These are phyloP conservation scores for Chaetomium olivaceum DNA, from an alignment of 2,329 filamentous ascomycete species.

Conservation along the genomic window DNA sequence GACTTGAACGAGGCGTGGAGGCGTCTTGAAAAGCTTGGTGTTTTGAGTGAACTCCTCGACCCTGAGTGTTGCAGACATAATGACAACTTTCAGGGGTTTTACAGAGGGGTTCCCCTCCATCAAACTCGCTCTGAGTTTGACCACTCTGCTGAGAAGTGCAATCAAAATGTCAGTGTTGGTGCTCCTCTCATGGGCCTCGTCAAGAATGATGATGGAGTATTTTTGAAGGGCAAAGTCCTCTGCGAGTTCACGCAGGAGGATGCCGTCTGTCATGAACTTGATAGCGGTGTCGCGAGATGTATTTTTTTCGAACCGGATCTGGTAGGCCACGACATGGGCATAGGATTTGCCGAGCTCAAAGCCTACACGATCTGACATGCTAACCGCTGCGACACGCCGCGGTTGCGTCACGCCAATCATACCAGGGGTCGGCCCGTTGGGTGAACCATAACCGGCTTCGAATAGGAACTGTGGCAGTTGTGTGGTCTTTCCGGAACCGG, in stretches of 20 bases:
- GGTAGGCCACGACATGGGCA: slow-evolving; percentile 80
- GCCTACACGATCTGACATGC: slow-evolving; percentile 89
- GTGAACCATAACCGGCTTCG: slow-evolving; percentile 86
- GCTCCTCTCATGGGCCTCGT: slow-evolving; percentile 95
- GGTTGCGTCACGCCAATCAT: slow-evolving; percentile 96
- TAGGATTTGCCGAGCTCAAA: slow-evolving; percentile 81
- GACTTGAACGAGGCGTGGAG: slow-evolving; percentile 82
- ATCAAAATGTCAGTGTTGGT: slow-evolving; percentile 99
- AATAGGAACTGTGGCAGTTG: slow-evolving; percentile 96
- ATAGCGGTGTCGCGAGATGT: slow-evolving; percentile 78
- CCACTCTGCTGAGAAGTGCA: slow-evolving; percentile 91
- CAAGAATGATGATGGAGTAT: slow-evolving; percentile 92
- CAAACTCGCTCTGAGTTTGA: slow-evolving; percentile 77
- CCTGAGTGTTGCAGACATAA: slow-evolving; percentile 95
- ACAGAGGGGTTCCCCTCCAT: slow-evolving; percentile 68
- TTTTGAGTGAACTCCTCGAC: slow-evolving; percentile 92
- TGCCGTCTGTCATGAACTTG: slow-evolving; percentile 99
- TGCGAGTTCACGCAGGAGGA: slow-evolving; percentile 85
- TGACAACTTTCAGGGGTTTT: slow-evolving; percentile 85
- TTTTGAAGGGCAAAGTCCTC: slow-evolving; percentile 85
- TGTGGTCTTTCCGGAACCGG: slow-evolving; percentile 96
- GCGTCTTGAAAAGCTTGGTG: slow-evolving; percentile 69
- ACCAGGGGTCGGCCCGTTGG: slow-evolving; percentile 76
- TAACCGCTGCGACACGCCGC: slow-evolving; percentile 89
- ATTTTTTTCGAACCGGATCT: slow-evolving; percentile 91